Percentiles rank a stretch among this genome's conserved stretches.
Evolutionary conservation across 106 monocot genomes (phyloP).

Genomic region (Chionographis japonica): DNA sequence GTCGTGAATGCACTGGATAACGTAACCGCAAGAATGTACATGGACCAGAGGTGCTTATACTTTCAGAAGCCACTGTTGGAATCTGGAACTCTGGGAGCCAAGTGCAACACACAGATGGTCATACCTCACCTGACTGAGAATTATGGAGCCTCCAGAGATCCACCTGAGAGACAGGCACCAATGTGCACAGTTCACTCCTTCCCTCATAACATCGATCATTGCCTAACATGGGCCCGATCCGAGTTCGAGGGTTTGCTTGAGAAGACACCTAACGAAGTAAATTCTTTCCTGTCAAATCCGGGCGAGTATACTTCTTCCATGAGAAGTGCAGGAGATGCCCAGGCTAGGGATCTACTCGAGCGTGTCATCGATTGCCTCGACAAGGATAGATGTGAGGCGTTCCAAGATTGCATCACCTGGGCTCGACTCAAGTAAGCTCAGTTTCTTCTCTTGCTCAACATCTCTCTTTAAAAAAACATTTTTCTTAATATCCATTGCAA

Average conservation of each 20-base stretch:
- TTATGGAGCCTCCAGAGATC: constrained; percentile 93
- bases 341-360: constrained; percentile 79
- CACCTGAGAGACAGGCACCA: constrained; percentile 92
- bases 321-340: constrained; percentile 78
- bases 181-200: constrained; percentile 96
- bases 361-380: constrained; percentile 76
- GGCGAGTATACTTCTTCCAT: constrained; percentile 53
- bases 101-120: constrained; percentile 95
- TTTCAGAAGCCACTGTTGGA: constrained; percentile 93
- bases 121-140: constrained; percentile 94
- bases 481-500: too few relatives aligned
- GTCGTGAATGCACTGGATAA: constrained; percentile 92
- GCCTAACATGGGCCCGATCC: constrained; percentile 88
- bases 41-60: constrained; percentile 74
- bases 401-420: constrained; percentile 84
- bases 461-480: not conserved
- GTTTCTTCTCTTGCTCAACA: not conserved
- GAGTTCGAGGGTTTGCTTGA: constrained; percentile 94
- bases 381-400: constrained; percentile 65
- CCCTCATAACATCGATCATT: constrained; percentile 93
- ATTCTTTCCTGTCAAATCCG: constrained; percentile 65
- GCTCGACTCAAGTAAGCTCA: constrained; percentile 63
- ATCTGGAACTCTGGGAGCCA: constrained; percentile 83
- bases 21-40: constrained; percentile 89
- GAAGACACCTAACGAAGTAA: constrained; percentile 79